Percentiles rank a stretch among this genome's conserved stretches.
These are phyloP conservation scores for Lodderomyces pseudojiufengensis DNA, from an alignment of 1,139 yeast species.

Conservation along the genomic window DNA sequence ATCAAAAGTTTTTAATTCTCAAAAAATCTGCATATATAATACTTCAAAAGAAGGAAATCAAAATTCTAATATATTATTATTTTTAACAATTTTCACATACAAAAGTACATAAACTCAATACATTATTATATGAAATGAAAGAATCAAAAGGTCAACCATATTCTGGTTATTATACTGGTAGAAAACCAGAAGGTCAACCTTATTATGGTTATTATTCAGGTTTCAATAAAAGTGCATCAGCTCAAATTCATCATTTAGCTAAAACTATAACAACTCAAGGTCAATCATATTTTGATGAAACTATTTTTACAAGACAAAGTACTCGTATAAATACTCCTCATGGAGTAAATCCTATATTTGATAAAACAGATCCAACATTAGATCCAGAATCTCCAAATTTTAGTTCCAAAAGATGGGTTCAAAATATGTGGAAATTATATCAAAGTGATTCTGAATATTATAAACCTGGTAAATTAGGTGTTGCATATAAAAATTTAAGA, in stretches of 20 bases:
- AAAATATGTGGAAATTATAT: constrained; percentile 56
- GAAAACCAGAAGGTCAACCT: constrained; percentile 13
- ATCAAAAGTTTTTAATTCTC: no score
- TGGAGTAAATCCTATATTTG: constrained; percentile 12
- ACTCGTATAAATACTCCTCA: constrained; percentile 1
- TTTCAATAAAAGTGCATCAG: constrained; percentile 11
- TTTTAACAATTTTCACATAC: no score
- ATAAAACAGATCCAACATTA: constrained; percentile 13
- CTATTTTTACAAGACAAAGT: constrained; percentile 1
- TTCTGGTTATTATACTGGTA: constrained; percentile 8
- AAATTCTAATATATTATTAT: no score
- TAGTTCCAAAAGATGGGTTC: constrained; percentile 50
- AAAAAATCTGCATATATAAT: no score
- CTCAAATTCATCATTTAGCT: constrained; percentile 13
- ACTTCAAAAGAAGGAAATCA: no score
- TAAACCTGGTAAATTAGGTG: constrained; percentile 63
- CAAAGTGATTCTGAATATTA: constrained; percentile 61
- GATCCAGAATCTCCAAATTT: constrained; percentile 12
- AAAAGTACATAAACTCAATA: no score
- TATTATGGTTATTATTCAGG: constrained; percentile 13
- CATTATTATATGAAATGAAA: no score
- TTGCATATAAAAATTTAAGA: constrained; percentile 62
- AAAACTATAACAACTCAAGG: constrained; percentile 9
- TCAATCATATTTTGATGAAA: constrained; percentile 8
- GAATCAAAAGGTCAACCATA: constrained; percentile 8